A percentile compares a stretch with the other conserved stretches of the same genome.
Evolutionary conservation across 2,329 filamentous ascomycete species (phyloP).

Genomic region (Furcasterigmium furcatum): DNA sequence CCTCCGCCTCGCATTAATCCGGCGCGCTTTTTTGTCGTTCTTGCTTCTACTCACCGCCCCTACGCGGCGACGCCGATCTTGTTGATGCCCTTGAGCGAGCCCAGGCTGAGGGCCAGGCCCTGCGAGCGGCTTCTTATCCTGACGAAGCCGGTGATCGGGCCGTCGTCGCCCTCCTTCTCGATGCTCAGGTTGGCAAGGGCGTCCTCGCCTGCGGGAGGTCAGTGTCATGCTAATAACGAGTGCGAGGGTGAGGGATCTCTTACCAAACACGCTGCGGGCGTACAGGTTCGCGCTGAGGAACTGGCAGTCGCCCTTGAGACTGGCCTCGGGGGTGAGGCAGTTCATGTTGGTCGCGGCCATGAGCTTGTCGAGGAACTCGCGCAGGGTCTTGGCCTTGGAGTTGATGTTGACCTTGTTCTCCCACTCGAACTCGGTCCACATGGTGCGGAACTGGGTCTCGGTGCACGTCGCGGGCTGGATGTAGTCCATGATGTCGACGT

Average conservation of each 20-base stretch:
- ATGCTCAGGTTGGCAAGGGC: conserved; percentile 96
- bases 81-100: conserved; percentile 91
- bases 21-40: too few species aligned
- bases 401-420: conserved; percentile 99
- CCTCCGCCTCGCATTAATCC: too few species aligned
- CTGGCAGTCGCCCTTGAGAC: conserved; percentile 94
- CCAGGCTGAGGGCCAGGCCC: conserved; percentile 88
- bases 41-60: not conserved
- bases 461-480: conserved; percentile 96
- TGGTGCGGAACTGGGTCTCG: conserved; percentile 98
- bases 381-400: conserved; percentile 87
- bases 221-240: conserved; percentile 14
- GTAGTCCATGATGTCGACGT: conserved; percentile 99
- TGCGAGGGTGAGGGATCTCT: conserved; percentile 36
- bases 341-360: conserved; percentile 99
- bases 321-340: conserved; percentile 93
- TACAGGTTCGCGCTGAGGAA: conserved; percentile 98
- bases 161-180: conserved; percentile 93
- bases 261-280: conserved; percentile 96
- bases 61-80: conserved; percentile 58
- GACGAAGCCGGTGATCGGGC: conserved; percentile 94
- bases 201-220: conserved; percentile 74
- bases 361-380: conserved; percentile 88
- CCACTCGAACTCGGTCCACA: conserved; percentile 99
- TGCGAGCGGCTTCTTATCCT: conserved; percentile 97